Conservation (phyloP, 805 yeast species). For the Nakazawaea wickerhamii region DNA sequence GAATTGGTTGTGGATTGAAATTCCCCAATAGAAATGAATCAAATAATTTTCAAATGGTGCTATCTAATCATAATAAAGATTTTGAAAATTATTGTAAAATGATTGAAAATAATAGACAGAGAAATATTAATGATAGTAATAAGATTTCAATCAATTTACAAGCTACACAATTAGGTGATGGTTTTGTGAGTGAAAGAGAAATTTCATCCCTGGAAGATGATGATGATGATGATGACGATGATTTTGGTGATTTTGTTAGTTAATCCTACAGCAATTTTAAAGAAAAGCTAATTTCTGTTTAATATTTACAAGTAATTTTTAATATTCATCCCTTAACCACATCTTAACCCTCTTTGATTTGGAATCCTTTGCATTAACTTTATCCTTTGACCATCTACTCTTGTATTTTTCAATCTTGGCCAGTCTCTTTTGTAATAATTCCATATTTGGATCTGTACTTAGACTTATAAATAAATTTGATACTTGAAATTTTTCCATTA, state of each 20-base stretch:
- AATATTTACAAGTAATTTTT: slow-evolving; percentile 3
- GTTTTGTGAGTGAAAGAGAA: not conserved
- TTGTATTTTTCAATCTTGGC: slow-evolving; percentile 1
- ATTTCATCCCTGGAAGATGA: slow-evolving; percentile 1
- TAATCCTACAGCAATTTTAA: not conserved
- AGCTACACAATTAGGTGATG: not conserved
- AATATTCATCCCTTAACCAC: slow-evolving; percentile 14
- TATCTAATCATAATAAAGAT: slow-evolving; percentile 6
- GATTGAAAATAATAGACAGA: slow-evolving; percentile 5
- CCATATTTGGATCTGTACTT: slow-evolving; percentile 22
- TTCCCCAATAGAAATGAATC: slow-evolving; percentile 10
- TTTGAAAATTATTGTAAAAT: slow-evolving; percentile 5
- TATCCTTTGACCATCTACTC: slow-evolving; percentile 15
- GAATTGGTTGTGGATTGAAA: slow-evolving; percentile 12
- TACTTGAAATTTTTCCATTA: slow-evolving; percentile 24
- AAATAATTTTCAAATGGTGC: slow-evolving; percentile 7
- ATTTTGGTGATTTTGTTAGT: slow-evolving; percentile 26
- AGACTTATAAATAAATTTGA: slow-evolving; percentile 27
- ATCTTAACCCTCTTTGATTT: slow-evolving; percentile 17
- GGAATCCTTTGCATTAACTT: slow-evolving; percentile 17
- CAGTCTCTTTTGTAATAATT: slow-evolving; percentile 10
- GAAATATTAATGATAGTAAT: not conserved
- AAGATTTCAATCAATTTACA: not conserved
- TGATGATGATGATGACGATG: slow-evolving; percentile 17
- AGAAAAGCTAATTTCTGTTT: not conserved